Evolutionary conservation across 2,329 filamentous ascomycete genomes (phyloP).

Genomic region (Stachybotrys elegans): DNA sequence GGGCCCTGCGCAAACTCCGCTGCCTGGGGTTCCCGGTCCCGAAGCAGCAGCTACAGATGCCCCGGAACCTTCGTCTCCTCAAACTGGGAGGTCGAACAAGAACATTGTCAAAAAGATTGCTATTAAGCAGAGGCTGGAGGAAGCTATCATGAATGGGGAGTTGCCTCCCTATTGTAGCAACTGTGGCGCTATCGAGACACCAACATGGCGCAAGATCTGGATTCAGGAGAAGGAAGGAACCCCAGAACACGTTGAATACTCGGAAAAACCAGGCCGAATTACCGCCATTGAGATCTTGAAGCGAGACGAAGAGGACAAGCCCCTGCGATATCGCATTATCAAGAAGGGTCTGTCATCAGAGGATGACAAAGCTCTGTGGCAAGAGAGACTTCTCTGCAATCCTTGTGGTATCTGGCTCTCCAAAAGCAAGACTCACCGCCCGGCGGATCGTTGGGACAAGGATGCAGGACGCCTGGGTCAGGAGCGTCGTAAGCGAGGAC

Average conservation of each 20-base stretch:
- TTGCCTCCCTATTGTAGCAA: constrained; percentile 88
- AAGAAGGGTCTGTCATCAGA: constrained; percentile 64
- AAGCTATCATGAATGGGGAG: constrained; percentile 69
- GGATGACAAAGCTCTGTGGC: constrained; percentile 64
- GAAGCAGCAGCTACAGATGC: neutral
- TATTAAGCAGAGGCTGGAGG: constrained; percentile 54
- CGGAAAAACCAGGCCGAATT: constrained; percentile 66
- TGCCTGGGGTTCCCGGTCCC: constrained; percentile 35
- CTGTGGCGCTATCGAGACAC: constrained; percentile 91
- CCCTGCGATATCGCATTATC: constrained; percentile 66
- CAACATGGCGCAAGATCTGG: constrained; percentile 93
- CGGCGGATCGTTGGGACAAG: constrained; percentile 76
- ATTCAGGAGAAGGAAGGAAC: constrained; percentile 68
- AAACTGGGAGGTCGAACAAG: constrained; percentile 52
- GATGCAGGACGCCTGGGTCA: constrained; percentile 47
- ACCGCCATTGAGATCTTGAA: constrained; percentile 68
- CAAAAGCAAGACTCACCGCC: constrained; percentile 81
- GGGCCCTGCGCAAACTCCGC: constrained; percentile 15
- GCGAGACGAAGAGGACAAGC: constrained; percentile 56
- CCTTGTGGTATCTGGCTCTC: constrained; percentile 93
- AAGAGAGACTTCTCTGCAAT: constrained; percentile 79
- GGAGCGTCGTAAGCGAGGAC: constrained; percentile 44
- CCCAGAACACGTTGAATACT: constrained; percentile 66
- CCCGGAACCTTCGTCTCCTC: constrained; percentile 22
- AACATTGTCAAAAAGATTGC: constrained; percentile 58